Conservation (phyloP, 192 early-diverging fungal genomes). For the Coemansia interrupta region DNA sequence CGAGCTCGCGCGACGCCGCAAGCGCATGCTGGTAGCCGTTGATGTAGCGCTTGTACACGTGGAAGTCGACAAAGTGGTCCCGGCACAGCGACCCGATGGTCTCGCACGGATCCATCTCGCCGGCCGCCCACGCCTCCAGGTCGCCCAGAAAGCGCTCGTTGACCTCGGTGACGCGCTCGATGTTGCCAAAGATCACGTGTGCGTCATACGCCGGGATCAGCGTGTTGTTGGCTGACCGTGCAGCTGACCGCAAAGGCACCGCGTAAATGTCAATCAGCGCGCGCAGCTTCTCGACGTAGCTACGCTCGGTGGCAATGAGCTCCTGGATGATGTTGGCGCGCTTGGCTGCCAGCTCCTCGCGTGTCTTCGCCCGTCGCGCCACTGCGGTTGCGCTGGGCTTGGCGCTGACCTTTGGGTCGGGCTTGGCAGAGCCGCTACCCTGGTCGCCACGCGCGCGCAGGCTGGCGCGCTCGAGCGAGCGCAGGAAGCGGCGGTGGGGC, state of each 20-base stretch:
- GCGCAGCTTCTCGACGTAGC: conserved; percentile 60
- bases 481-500: conserved; percentile 47
- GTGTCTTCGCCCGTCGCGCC: conserved; percentile 35
- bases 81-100: conserved; percentile 51
- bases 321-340: conserved; percentile 58
- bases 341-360: conserved; percentile 45
- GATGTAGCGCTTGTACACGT: conserved; percentile 63
- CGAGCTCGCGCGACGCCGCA: conserved; percentile 53
- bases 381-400: not conserved
- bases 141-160: conserved; percentile 58
- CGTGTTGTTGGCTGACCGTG: conserved; percentile 52
- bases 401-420: conserved; percentile 4
- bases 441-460: conserved; percentile 38
- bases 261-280: conserved; percentile 55
- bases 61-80: conserved; percentile 59
- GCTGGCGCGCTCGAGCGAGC: conserved; percentile 42
- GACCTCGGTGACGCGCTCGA: conserved; percentile 56
- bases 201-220: conserved; percentile 59
- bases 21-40: conserved; percentile 61
- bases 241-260: conserved; percentile 54
- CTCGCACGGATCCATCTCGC: conserved; percentile 51
- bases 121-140: conserved; percentile 39
- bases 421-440: conserved; percentile 12
- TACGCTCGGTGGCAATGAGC: conserved; percentile 59
- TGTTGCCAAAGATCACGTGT: conserved; percentile 61